Conservation (phyloP, 306 rosid genomes). For the Lathyrus sativus region DNA sequence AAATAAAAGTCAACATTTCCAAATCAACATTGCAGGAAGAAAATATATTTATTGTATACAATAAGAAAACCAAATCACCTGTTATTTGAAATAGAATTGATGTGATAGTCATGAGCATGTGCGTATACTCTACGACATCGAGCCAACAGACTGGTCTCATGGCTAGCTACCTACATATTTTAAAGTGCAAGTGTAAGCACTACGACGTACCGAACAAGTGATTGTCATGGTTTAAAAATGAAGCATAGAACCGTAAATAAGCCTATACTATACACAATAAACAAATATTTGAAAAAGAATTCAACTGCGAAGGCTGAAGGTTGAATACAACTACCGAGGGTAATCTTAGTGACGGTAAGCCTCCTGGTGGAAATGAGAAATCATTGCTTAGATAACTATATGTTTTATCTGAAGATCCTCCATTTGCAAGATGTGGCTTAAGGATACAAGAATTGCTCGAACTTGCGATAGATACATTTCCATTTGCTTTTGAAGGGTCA, state of each 20-base stretch:
- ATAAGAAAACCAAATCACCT: slow-evolving; percentile 57
- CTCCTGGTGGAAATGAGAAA: slow-evolving; percentile 76
- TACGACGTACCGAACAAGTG: slow-evolving; percentile 20
- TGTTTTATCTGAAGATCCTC: slow-evolving; percentile 66
- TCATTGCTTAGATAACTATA: slow-evolving; percentile 59
- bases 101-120: slow-evolving; percentile 99
- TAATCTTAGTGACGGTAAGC: slow-evolving; percentile 70
- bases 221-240: slow-evolving; percentile 29
- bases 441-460: slow-evolving; percentile 74
- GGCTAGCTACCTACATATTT: slow-evolving; percentile 76
- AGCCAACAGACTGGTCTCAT: slow-evolving; percentile 80
- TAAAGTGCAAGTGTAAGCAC: slow-evolving; percentile 40
- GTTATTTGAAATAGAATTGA: slow-evolving; percentile 96
- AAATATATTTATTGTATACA: not conserved
- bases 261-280: not conserved
- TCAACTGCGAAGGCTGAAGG: slow-evolving; percentile 21
- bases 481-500: slow-evolving; percentile 71
- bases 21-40: slow-evolving; percentile 5
- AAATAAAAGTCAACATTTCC: slow-evolving; percentile 6
- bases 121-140: slow-evolving; percentile 98
- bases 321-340: slow-evolving; percentile 80
- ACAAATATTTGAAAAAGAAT: not conserved
- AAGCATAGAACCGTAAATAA: slow-evolving; percentile 9
- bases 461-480: slow-evolving; percentile 80
- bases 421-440: slow-evolving; percentile 74